Evolutionary conservation across 2,329 filamentous ascomycete genomes (phyloP).

Genomic region (Grosmannia penicillata): DNA sequence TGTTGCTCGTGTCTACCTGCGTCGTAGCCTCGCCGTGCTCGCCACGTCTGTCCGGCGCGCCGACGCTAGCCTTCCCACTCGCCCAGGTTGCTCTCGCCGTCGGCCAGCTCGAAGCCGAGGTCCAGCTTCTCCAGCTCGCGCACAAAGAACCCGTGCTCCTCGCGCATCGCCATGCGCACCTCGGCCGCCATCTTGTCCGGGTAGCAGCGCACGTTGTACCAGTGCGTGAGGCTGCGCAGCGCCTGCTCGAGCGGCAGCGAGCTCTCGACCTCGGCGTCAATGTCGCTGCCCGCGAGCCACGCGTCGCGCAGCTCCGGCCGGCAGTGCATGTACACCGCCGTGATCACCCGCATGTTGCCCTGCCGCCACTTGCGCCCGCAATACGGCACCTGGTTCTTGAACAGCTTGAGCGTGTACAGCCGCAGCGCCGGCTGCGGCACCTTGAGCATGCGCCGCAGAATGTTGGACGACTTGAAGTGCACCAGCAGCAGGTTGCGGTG

Average conservation of each 20-base stretch:
- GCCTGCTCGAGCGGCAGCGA: conserved; percentile 86
- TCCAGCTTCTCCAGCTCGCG: conserved; percentile 64
- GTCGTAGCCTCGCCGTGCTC: too few species aligned
- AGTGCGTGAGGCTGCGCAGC: conserved; percentile 76
- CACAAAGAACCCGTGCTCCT: conserved; percentile 68
- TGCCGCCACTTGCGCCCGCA: conserved; percentile 97
- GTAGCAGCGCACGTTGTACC: conserved; percentile 78
- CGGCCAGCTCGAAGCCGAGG: conserved; percentile 27
- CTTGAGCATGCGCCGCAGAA: conserved; percentile 76
- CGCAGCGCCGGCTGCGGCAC: conserved; percentile 78
- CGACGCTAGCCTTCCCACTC: conserved; percentile 9
- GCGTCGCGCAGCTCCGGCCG: conserved; percentile 86
- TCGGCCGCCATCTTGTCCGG: conserved; percentile 58
- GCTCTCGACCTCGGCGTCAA: conserved; percentile 89
- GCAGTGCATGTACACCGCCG: conserved; percentile 87
- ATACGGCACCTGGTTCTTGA: conserved; percentile 97
- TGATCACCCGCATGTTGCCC: conserved; percentile 97
- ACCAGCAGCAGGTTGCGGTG: conserved; percentile 89
- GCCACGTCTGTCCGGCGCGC: background rate
- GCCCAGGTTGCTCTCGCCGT: conserved; percentile 14
- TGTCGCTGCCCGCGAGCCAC: conserved; percentile 81
- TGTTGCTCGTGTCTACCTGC: too few species aligned
- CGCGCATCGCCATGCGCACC: conserved; percentile 42
- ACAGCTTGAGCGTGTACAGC: conserved; percentile 90
- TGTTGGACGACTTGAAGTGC: conserved; percentile 87